A percentile compares a stretch with the other conserved stretches of the same genome.
phyloP scores from a whole-genome alignment of 2,329 filamentous ascomycete genomes.

The Arachnomyces sp. region DNA sequence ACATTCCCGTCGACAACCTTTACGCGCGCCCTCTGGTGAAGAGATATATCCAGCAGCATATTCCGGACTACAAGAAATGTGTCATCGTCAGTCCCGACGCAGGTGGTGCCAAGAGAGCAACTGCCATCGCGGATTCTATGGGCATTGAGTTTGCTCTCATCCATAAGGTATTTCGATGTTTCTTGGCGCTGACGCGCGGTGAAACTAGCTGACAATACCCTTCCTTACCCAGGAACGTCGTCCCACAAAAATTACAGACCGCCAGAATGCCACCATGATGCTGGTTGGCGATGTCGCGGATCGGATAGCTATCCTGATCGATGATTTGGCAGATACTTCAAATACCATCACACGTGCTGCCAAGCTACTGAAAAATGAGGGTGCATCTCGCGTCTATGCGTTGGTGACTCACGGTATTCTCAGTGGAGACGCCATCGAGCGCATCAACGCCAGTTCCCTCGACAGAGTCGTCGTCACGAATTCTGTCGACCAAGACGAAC shows the following conservation, averaged over 20 bases:
- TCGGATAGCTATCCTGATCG: conserved; percentile 79
- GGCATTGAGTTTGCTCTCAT: conserved; percentile 96
- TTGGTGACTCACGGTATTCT: conserved; percentile 91
- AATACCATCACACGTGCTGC: conserved; percentile 96
- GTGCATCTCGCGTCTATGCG: conserved; percentile 80
- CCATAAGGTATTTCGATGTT: conserved; percentile 65
- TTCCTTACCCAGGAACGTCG: conserved; percentile 61
- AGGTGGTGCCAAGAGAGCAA: conserved; percentile 91
- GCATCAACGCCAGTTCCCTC: conserved; percentile 85
- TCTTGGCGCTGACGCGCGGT: conserved; percentile 4
- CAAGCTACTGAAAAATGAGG: conserved; percentile 91
- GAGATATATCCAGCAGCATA: conserved; percentile 66
- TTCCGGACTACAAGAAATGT: conserved; percentile 73
- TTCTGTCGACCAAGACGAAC: conserved; percentile 80
- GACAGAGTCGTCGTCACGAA: conserved; percentile 96
- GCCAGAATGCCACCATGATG: conserved; percentile 81
- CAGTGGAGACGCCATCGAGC: conserved; percentile 86
- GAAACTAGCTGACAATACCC: conserved; percentile 20
- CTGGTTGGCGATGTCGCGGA: conserved; percentile 77
- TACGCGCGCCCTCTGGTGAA: conserved; percentile 57
- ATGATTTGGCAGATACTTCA: conserved; percentile 90
- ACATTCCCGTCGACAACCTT: conserved; percentile 95
- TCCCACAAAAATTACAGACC: conserved; percentile 76
- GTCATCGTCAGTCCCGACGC: conserved; percentile 96
- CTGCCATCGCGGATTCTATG: conserved; percentile 84